These are phyloP conservation scores for Gracilaria caudata DNA, from an alignment of 23 red algal species.

Conservation along the genomic window DNA sequence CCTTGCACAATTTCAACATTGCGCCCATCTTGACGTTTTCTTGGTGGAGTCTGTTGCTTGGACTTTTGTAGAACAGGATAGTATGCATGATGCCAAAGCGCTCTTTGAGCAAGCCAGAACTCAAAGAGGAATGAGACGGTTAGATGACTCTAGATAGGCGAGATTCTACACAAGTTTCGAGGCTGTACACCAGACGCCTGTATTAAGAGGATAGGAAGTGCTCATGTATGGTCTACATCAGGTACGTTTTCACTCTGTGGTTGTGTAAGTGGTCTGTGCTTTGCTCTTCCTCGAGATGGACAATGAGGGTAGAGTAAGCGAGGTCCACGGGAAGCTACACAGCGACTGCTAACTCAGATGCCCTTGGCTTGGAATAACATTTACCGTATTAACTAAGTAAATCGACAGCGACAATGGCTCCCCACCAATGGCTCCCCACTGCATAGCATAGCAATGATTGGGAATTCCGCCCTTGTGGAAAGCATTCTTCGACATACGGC, in stretches of 20 bases:
- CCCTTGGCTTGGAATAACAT: no score
- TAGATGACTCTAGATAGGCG: not conserved
- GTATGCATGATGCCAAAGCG: slow-evolving; percentile 56
- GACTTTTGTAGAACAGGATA: slow-evolving; percentile 53
- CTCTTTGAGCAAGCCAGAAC: slow-evolving; percentile 21
- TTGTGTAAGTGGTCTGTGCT: not conserved
- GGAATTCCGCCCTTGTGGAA: no score
- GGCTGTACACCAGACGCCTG: slow-evolving; percentile 17
- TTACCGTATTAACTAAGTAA: no score
- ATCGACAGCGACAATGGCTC: no score
- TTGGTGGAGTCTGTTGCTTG: slow-evolving; percentile 70
- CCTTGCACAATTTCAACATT: slow-evolving; percentile 79
- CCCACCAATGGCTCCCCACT: no score
- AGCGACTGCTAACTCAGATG: no score
- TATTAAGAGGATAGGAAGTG: not conserved
- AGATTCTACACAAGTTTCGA: not conserved
- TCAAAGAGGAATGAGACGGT: slow-evolving; percentile 20
- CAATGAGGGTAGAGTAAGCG: no score
- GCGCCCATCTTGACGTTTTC: slow-evolving; percentile 81
- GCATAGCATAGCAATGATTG: no score
- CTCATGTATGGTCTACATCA: not conserved
- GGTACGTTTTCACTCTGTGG: not conserved
- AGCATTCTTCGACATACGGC: no score
- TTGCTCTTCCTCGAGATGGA: no score
- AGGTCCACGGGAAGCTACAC: no score